phyloP scores from a whole-genome alignment of 2,329 filamentous ascomycete species.

The Remersonia thermophila region DNA sequence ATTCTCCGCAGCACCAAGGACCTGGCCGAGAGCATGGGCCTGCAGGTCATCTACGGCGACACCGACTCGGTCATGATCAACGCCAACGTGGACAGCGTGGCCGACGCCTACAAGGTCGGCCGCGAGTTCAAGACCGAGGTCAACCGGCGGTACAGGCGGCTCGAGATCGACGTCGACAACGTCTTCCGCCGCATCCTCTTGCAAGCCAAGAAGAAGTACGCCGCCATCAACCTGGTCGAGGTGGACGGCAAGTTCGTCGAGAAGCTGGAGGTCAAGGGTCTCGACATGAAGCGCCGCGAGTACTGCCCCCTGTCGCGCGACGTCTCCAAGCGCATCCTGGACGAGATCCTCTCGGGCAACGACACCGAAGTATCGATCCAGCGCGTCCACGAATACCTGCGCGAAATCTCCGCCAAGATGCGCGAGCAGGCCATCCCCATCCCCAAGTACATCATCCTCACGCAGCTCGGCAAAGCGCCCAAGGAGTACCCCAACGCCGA shows the following conservation, averaged over 20 bases:
- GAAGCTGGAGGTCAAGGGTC: conserved; percentile 93
- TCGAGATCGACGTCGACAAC: conserved; percentile 98
- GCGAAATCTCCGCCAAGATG: conserved; percentile 77
- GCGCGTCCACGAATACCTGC: conserved; percentile 86
- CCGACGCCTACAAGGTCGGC: conserved; percentile 81
- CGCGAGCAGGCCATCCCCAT: conserved; percentile 61
- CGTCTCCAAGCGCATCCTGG: conserved; percentile 77
- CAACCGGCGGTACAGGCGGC: conserved; percentile 80
- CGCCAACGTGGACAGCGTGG: conserved; percentile 87
- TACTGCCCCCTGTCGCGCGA: conserved; percentile 95
- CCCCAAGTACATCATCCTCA: conserved; percentile 94
- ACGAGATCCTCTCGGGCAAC: conserved; percentile 87
- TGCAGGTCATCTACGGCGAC: conserved; percentile 96
- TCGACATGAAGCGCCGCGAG: conserved; percentile 95
- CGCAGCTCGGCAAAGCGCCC: conserved; percentile 88
- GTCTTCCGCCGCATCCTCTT: conserved; percentile 86
- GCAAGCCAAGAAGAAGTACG: conserved; percentile 99
- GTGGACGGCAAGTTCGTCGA: conserved; percentile 81
- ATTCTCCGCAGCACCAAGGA: conserved; percentile 95
- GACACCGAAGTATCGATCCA: conserved; percentile 79
- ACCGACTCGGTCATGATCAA: conserved; percentile 99
- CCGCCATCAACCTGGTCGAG: conserved; percentile 86
- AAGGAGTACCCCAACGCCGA: conserved; percentile 89
- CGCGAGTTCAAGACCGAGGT: conserved; percentile 91
- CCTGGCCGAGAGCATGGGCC: conserved; percentile 76